Conservation (phyloP, 1,284 basidiomycete species). For the Hymenochaete sp. region DNA sequence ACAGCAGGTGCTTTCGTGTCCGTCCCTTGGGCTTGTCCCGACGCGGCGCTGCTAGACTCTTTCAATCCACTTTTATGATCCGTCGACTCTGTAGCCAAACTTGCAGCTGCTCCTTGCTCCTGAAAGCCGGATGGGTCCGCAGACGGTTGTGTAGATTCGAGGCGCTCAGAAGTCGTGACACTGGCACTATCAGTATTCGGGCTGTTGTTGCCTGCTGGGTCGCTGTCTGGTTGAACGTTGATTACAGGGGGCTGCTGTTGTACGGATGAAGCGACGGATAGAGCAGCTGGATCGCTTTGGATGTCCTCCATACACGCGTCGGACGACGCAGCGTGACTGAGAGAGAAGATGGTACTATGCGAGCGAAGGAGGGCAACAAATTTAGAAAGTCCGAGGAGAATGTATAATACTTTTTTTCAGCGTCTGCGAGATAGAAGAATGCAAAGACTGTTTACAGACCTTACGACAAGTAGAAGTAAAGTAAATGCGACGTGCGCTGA, state of each 20-base stretch:
- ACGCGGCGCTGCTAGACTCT: conserved; percentile 33
- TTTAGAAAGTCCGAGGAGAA: too few relatives aligned
- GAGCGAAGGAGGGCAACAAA: conserved; percentile 1
- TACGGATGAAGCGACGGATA: conserved; percentile 34
- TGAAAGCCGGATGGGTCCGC: too few relatives aligned
- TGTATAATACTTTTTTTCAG: too few relatives aligned
- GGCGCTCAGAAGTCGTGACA: too few relatives aligned
- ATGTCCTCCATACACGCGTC: conserved; percentile 74
- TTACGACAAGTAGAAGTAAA: conserved; percentile 8
- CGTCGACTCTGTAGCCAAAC: neutral
- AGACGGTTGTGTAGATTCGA: too few relatives aligned
- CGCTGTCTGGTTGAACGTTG: too few relatives aligned
- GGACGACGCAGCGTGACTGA: conserved; percentile 40
- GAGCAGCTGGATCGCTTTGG: conserved; percentile 38
- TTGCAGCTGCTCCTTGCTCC: conserved; percentile 3
- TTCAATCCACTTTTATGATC: conserved; percentile 19
- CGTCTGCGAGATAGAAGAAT: too few relatives aligned
- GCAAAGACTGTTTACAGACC: too few relatives aligned
- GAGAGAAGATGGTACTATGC: conserved; percentile 10
- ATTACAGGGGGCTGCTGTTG: too few relatives aligned
- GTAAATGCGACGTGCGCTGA: conserved; percentile 1
- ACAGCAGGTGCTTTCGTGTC: conserved; percentile 1
- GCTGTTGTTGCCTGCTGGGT: too few relatives aligned
- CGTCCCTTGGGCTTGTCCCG: too few relatives aligned
- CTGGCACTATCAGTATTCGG: too few relatives aligned